These are phyloP conservation scores for Ceratocystis colombiana DNA, from an alignment of 2,329 filamentous ascomycete species.

Conservation along the genomic window DNA sequence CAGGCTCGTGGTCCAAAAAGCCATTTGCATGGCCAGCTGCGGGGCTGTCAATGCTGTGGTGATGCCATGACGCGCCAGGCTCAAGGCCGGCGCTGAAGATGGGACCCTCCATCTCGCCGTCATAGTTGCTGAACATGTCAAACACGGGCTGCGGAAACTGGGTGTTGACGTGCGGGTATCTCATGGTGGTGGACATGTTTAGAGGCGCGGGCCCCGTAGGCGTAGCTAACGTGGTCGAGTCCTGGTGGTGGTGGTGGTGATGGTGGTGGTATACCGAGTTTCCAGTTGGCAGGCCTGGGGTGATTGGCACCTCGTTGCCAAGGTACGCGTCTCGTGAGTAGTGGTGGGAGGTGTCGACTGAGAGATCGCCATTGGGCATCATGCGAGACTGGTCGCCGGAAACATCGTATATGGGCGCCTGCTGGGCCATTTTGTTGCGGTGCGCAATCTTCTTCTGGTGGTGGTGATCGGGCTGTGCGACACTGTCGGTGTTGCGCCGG, in stretches of 20 bases:
- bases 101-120: constrained; percentile 10
- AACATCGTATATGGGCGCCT: background rate
- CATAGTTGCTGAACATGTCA: constrained; percentile 7
- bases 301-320: constrained; percentile 13
- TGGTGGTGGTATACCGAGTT: constrained; percentile 1
- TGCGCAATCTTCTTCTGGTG: constrained; percentile 14
- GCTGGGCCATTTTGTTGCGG: constrained; percentile 8
- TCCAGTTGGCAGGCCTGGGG: background rate
- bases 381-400: background rate
- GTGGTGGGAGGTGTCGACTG: constrained; percentile 1
- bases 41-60: constrained; percentile 20
- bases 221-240: constrained; percentile 25
- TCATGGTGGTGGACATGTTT: constrained; percentile 47
- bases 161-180: constrained; percentile 34
- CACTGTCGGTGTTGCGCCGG: constrained; percentile 22
- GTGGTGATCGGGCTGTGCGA: constrained; percentile 14
- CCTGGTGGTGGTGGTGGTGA: background rate
- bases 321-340: constrained; percentile 10
- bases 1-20: constrained; percentile 16
- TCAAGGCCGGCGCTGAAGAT: constrained; percentile 14
- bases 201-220: constrained; percentile 41
- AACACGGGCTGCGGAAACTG: constrained; percentile 7
- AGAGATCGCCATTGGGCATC: background rate
- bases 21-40: constrained; percentile 12
- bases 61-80: constrained; percentile 6